phyloP scores from a whole-genome alignment of 331 rosid genomes.

The Malus hybrid region DNA sequence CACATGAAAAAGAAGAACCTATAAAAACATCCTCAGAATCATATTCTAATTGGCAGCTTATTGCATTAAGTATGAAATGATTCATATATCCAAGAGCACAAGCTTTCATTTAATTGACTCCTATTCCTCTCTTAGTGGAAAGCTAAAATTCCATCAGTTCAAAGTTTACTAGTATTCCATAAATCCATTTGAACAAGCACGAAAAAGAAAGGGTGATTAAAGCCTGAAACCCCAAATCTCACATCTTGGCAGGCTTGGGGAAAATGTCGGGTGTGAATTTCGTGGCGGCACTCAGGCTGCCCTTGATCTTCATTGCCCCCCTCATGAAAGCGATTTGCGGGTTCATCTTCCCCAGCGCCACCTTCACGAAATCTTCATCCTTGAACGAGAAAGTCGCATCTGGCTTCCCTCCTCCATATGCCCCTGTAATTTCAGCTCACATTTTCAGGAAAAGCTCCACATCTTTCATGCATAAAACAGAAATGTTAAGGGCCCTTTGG shows the following conservation, averaged over 20 bases:
- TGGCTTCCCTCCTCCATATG: slow-evolving; percentile 78
- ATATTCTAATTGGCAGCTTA: background rate
- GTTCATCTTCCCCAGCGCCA: slow-evolving; percentile 86
- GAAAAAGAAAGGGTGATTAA: background rate
- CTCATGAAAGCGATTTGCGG: slow-evolving; percentile 94
- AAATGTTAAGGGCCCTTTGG: no score
- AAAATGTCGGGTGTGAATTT: slow-evolving; percentile 91
- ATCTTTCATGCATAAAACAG: no score
- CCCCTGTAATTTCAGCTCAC: slow-evolving; percentile 35
- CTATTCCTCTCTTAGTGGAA: background rate
- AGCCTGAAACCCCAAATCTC: slow-evolving; percentile 13
- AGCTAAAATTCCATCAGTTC: background rate
- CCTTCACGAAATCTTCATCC: slow-evolving; percentile 84
- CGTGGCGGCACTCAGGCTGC: slow-evolving; percentile 83
- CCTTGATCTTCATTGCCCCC: slow-evolving; percentile 85
- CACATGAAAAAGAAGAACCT: background rate
- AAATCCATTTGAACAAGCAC: background rate
- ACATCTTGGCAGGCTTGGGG: slow-evolving; percentile 94
- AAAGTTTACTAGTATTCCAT: background rate
- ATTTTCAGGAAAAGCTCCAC: no score
- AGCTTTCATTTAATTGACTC: background rate
- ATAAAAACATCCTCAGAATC: background rate
- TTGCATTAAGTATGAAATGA: background rate
- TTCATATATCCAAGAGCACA: background rate
- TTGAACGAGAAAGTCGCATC: slow-evolving; percentile 81